Evolutionary conservation across 768 basidiomycete species (phyloP).

Genomic region (Tulasnella sp.): DNA sequence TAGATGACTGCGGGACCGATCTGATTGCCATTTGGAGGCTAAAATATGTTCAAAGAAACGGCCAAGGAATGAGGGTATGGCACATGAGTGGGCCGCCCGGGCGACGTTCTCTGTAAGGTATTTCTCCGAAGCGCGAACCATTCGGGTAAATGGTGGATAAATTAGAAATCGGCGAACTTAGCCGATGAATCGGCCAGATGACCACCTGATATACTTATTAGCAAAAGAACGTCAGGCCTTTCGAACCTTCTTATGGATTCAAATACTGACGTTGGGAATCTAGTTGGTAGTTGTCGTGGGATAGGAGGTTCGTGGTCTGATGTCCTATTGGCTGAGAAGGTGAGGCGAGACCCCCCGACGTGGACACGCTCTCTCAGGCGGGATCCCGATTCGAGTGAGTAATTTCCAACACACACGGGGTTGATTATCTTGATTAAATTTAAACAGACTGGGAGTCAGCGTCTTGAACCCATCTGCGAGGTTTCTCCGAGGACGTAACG

Average conservation of each 20-base stretch:
- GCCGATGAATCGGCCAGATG: background rate
- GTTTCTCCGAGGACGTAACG: too few species aligned
- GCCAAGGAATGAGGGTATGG: background rate
- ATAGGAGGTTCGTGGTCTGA: background rate
- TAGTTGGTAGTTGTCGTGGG: background rate
- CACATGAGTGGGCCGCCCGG: background rate
- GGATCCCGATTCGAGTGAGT: background rate
- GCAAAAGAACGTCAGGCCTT: background rate
- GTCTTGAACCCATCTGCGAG: too few species aligned
- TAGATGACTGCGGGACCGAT: too few species aligned
- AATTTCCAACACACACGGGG: background rate
- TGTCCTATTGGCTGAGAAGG: background rate
- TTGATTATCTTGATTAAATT: constrained; percentile 28
- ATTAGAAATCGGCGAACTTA: too few species aligned
- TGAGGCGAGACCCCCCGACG: too few species aligned
- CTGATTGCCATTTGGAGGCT: background rate
- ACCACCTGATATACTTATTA: background rate
- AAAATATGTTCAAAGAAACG: background rate
- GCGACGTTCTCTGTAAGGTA: background rate
- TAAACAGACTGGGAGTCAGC: background rate
- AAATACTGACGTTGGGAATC: background rate
- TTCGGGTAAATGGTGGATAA: background rate
- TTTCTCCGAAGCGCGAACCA: background rate
- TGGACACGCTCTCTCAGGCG: background rate
- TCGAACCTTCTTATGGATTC: background rate